These are phyloP conservation scores for Patellaria atrata DNA, from an alignment of 495 filamentous ascomycete genomes.

Conservation along the genomic window DNA sequence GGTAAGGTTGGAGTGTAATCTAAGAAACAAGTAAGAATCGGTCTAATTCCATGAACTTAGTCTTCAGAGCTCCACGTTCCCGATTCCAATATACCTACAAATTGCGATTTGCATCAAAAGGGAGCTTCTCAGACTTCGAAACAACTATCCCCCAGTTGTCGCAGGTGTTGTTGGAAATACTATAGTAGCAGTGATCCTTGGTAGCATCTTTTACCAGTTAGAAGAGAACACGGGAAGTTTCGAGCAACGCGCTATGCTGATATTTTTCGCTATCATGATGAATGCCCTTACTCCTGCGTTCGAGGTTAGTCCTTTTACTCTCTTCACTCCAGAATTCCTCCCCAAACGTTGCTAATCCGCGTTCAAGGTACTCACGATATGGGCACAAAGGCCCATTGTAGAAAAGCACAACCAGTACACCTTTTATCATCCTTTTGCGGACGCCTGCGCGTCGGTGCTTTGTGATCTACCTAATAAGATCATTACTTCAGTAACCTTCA, in stretches of 20 bases:
- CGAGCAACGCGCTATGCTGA: slow-evolving; percentile 3
- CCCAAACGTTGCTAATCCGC: neutral
- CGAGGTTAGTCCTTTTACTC: slow-evolving; percentile 4
- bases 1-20: slow-evolving; percentile 39
- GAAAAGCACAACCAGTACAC: slow-evolving; percentile 12
- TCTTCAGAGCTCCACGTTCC: neutral
- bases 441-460: slow-evolving; percentile 1
- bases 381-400: slow-evolving; percentile 7
- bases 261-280: slow-evolving; percentile 6
- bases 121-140: neutral
- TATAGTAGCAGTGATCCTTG: slow-evolving; percentile 4
- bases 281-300: slow-evolving; percentile 4
- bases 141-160: neutral
- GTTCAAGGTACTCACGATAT: slow-evolving; percentile 5
- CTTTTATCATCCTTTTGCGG: slow-evolving; percentile 4
- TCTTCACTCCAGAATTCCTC: too few relatives aligned
- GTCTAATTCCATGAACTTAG: too few relatives aligned
- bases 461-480: slow-evolving; percentile 8
- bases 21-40: slow-evolving; percentile 35
- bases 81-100: neutral
- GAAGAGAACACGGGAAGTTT: slow-evolving; percentile 1
- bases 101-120: neutral
- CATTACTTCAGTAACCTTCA: slow-evolving; percentile 4
- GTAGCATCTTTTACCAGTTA: slow-evolving; percentile 6
- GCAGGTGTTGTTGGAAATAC: slow-evolving; percentile 2